Conservation (phyloP, 2,329 filamentous ascomycete species). For the Xylariales sp. region DNA sequence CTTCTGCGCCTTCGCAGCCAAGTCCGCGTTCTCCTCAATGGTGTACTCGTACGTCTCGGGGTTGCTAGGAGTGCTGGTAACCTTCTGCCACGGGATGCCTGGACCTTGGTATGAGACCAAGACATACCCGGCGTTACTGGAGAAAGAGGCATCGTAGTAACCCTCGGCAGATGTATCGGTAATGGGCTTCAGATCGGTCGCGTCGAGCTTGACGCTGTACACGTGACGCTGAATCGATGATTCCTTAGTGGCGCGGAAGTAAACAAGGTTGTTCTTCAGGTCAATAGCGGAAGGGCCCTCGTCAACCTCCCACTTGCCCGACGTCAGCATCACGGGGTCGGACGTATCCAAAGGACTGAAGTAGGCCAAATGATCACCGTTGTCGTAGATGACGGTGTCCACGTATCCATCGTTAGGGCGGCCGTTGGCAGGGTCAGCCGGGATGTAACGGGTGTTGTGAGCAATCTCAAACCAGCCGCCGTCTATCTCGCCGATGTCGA, state of each 20-base stretch:
- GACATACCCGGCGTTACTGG: constrained; percentile 73
- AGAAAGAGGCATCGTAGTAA: constrained; percentile 83
- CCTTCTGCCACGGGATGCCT: constrained; percentile 83
- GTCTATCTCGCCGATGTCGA: constrained; percentile 79
- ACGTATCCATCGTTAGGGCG: constrained; percentile 85
- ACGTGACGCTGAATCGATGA: constrained; percentile 86
- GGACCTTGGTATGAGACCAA: constrained; percentile 84
- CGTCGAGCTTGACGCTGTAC: constrained; percentile 84
- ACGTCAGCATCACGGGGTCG: constrained; percentile 79
- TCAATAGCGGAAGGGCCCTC: constrained; percentile 81
- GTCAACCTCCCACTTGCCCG: constrained; percentile 89
- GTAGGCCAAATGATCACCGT: constrained; percentile 88
- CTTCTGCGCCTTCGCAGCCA: constrained; percentile 65
- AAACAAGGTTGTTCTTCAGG: constrained; percentile 79
- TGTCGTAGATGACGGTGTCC: constrained; percentile 81
- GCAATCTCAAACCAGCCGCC: constrained; percentile 97
- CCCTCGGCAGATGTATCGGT: constrained; percentile 70
- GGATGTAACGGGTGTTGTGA: constrained; percentile 79
- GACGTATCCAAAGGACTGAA: constrained; percentile 83
- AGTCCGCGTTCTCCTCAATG: constrained; percentile 72
- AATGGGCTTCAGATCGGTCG: constrained; percentile 66
- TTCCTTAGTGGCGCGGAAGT: constrained; percentile 84
- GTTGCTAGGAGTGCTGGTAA: constrained; percentile 77
- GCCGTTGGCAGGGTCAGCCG: constrained; percentile 72
- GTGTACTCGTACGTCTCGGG: constrained; percentile 58